Evolutionary conservation across 495 filamentous ascomycete species (phyloP), one percentile per base, ranked within the genome.

Genomic region (Sporormia fimetaria): DNA sequence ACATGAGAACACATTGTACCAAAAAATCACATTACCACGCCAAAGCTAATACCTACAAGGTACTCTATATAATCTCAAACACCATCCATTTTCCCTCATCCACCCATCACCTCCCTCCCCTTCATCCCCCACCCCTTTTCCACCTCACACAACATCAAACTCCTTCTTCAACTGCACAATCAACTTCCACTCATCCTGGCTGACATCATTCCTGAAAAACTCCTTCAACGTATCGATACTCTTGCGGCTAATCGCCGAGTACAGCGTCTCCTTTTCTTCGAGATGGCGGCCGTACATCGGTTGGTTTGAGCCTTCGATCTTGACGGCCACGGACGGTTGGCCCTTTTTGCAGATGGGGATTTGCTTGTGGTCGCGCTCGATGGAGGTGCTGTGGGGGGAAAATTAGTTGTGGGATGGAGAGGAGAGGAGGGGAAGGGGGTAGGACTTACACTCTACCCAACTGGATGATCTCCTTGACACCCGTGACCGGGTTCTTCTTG

Each of bases 331-430:
- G 4, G 87, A 93, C 22, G 90, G 92, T 55, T 94, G 84, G 42
- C 88, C 92, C 65, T 85, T 87, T 67, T 96, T 99, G 67, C 82
- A 87, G 33, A 93, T 67, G 8, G 67, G 71, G 53, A 99, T 76
- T 33, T 88, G 71, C 67, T 96, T 99, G 75, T 96, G 92, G 47
- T 99, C 92, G 58, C 92, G 81, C 63, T 96, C 87, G 60, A 99
- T 96, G 6, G 80, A 85, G 47, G 82, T 78, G 11, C 87, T 93
- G 54, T 39, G n/a, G 15, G 39, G 39, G 57, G 41, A 37, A 20
- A 8, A 37, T 44, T 27, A 17, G 20, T 30, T 11, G 9, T 36
- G 15, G 37, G 9, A 26, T 8, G 24, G 4, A 18, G 20, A 11
- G 15, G 16, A 41, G 8, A 33, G 33, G 11, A 17, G 38, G 27